Evolutionary conservation across 208 protist species (phyloP).

Genomic region (Phytomonas sp.): DNA sequence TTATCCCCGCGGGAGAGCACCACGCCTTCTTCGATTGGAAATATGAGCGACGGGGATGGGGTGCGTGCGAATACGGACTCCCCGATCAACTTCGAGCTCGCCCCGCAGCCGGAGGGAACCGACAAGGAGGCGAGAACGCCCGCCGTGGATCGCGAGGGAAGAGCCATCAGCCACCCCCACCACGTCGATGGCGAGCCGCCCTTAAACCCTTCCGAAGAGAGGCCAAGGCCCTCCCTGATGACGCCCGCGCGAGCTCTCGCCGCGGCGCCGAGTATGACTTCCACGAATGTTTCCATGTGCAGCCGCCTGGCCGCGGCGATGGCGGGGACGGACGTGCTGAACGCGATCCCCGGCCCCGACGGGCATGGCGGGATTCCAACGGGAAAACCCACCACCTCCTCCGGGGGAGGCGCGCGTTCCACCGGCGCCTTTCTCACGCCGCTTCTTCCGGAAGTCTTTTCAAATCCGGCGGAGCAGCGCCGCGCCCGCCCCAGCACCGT

Average conservation of each 20-base stretch:
- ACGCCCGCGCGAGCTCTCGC: background rate
- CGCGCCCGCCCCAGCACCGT: constrained; percentile 21
- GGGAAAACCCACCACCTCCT: constrained; percentile 2
- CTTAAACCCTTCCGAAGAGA: background rate
- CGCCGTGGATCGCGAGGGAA: background rate
- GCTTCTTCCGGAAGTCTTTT: background rate
- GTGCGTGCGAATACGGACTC: background rate
- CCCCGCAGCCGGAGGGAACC: background rate
- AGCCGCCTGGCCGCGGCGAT: constrained; percentile 49
- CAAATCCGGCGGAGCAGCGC: background rate
- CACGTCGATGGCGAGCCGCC: background rate
- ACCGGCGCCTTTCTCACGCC: background rate
- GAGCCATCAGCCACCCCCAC: background rate
- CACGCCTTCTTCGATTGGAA: background rate
- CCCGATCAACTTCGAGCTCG: constrained; percentile 9
- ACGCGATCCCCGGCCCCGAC: constrained; percentile 7
- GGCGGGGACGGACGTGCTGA: constrained; percentile 47
- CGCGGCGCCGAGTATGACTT: constrained; percentile 22
- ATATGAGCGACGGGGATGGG: background rate
- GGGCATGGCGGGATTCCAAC: constrained; percentile 10
- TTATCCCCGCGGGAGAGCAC: background rate
- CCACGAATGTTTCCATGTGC: constrained; percentile 58
- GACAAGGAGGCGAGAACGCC: background rate
- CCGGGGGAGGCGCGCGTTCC: constrained; percentile 1
- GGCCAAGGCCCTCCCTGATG: background rate